phyloP scores from a whole-genome alignment of 139 green algal species.

The Yamagishiella unicocca region DNA sequence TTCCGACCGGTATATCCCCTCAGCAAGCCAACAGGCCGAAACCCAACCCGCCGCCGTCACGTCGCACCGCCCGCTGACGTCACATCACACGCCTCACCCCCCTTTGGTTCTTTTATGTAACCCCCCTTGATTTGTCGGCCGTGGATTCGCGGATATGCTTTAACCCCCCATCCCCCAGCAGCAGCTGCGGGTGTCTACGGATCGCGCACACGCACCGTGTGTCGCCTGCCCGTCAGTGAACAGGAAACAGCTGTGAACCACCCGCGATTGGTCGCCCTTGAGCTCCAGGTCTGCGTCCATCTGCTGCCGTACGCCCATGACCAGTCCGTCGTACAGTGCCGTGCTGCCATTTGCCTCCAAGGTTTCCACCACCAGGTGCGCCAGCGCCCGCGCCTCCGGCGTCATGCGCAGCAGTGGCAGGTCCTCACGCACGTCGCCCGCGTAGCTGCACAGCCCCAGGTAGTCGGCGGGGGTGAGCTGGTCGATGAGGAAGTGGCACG shows the following conservation, averaged over 20 bases:
- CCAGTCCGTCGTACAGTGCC: conserved; percentile 51
- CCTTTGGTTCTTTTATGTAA: no score
- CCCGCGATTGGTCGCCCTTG: background rate
- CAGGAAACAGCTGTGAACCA: conserved; percentile 52
- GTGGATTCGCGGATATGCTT: no score
- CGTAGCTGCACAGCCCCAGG: conserved; percentile 21
- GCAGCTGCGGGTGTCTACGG: no score
- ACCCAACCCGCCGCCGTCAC: no score
- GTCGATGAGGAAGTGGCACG: conserved; percentile 53
- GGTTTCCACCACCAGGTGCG: conserved; percentile 25
- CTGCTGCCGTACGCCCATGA: conserved; percentile 46
- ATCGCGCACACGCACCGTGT: conserved; percentile 8
- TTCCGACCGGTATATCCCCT: no score
- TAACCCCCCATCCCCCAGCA: no score
- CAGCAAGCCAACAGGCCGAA: no score
- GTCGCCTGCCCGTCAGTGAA: conserved; percentile 64
- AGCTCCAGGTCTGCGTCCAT: background rate
- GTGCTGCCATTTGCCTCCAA: conserved; percentile 38
- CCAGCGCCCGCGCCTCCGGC: background rate
- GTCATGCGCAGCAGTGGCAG: conserved; percentile 54
- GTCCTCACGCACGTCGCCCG: conserved; percentile 7
- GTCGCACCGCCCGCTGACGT: no score
- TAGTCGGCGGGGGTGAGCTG: conserved; percentile 35
- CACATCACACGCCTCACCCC: no score
- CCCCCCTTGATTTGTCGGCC: no score